Conservation (phyloP, 2,329 filamentous ascomycete species). For the Myriosclerotinia scirpicola region DNA sequence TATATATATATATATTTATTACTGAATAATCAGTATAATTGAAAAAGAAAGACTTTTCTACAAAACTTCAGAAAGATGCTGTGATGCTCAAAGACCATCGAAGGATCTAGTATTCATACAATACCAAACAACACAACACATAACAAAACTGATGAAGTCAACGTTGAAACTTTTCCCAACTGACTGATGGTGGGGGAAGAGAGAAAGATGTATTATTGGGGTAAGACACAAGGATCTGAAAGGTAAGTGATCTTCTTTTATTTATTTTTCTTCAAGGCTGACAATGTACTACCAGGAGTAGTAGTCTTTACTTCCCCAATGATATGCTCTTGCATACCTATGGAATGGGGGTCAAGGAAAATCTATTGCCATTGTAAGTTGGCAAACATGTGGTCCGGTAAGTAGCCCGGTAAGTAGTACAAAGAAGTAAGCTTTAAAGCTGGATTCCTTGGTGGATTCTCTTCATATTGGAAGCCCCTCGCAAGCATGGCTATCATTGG, state of each 20-base stretch:
- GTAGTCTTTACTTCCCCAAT: not conserved
- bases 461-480: slow-evolving; percentile 5
- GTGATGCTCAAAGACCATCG: not conserved
- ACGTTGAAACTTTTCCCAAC: slow-evolving; percentile 1
- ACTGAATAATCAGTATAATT: not conserved
- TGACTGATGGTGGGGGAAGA: not conserved
- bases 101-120: not conserved
- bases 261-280: slow-evolving; percentile 11
- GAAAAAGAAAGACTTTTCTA: not conserved
- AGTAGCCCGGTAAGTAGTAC: not conserved
- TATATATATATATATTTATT: not conserved
- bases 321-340: slow-evolving; percentile 14
- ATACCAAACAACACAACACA: not conserved
- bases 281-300: slow-evolving; percentile 2
- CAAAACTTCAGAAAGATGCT: not conserved
- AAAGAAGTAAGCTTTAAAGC: slow-evolving; percentile 5
- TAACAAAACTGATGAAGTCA: not conserved
- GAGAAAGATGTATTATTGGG: slow-evolving; percentile 2
- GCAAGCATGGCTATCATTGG: no score
- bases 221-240: slow-evolving; percentile 7
- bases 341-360: not conserved
- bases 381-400: not conserved
- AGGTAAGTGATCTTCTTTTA: not conserved
- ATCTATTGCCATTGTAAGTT: not conserved
- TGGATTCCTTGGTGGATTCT: slow-evolving; percentile 6